Evolutionary conservation across 202 grass and related monocot species (phyloP).

Genomic region (Schoenoplectus tabernaemontani): DNA sequence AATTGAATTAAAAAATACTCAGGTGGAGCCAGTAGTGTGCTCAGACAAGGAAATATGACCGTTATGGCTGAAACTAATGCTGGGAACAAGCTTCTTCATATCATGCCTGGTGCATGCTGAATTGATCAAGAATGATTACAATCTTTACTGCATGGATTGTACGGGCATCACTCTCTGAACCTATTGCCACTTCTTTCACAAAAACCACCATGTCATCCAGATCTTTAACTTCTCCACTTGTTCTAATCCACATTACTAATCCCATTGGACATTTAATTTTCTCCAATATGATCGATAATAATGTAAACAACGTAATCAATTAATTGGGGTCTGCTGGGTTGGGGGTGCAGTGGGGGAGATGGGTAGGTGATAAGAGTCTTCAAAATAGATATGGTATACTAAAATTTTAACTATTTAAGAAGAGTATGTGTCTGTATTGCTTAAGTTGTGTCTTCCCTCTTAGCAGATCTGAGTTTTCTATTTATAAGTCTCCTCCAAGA

Average conservation of each 20-base stretch:
- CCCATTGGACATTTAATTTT: background rate
- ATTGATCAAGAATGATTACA: constrained; percentile 42
- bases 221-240: background rate
- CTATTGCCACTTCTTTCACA: constrained; percentile 35
- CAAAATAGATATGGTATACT: too few relatives aligned
- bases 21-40: constrained; percentile 34
- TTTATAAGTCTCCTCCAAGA: too few relatives aligned
- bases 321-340: background rate
- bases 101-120: constrained; percentile 26
- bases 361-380: too few relatives aligned
- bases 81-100: constrained; percentile 32
- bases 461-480: too few relatives aligned
- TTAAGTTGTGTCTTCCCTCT: too few relatives aligned
- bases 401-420: too few relatives aligned
- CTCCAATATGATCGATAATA: background rate
- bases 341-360: too few relatives aligned
- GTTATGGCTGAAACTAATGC: constrained; percentile 34
- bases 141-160: constrained; percentile 46
- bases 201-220: constrained; percentile 36
- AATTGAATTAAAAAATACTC: background rate
- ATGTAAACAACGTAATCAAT: too few relatives aligned
- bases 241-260: background rate
- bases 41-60: constrained; percentile 19
- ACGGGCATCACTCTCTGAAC: constrained; percentile 29
- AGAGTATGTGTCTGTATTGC: too few relatives aligned